phyloP scores from a whole-genome alignment of 208 protist genomes.

The Phytomonas francai region DNA sequence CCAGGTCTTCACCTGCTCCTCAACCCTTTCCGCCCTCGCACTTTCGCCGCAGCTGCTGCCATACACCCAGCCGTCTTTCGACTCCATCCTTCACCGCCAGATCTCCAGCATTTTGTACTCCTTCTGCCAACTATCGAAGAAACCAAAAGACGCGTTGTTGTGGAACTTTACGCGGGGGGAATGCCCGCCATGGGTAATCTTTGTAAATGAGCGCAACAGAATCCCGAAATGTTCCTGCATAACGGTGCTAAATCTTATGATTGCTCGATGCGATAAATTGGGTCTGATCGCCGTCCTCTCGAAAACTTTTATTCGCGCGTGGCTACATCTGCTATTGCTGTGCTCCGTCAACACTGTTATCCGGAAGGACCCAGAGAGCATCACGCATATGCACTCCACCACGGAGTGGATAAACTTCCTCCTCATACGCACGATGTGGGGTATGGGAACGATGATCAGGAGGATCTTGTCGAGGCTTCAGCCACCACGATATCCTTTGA shows the following conservation, averaged over 20 bases:
- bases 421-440: background rate
- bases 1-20: constrained; percentile 62
- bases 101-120: constrained; percentile 38
- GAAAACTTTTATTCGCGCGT: constrained; percentile 4
- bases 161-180: background rate
- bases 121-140: constrained; percentile 10
- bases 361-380: constrained; percentile 6
- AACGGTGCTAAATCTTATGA: too few relatives aligned
- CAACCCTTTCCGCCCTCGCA: constrained; percentile 35
- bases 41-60: constrained; percentile 18
- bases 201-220: constrained; percentile 1
- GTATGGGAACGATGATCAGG: background rate
- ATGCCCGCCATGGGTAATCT: constrained; percentile 8
- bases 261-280: too few relatives aligned
- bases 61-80: background rate
- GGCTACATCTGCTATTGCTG: constrained; percentile 1
- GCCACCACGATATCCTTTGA: too few relatives aligned
- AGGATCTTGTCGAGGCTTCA: too few relatives aligned
- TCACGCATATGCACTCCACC: background rate
- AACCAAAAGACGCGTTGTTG: constrained; percentile 1
- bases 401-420: constrained; percentile 6
- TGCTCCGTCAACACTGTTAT: background rate
- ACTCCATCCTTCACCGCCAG: constrained; percentile 51
- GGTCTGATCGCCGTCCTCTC: background rate
- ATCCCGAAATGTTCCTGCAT: constrained; percentile 1